Evolutionary conservation across 331 rosid species (phyloP).

Genomic region (Phaseolus coccineus): DNA sequence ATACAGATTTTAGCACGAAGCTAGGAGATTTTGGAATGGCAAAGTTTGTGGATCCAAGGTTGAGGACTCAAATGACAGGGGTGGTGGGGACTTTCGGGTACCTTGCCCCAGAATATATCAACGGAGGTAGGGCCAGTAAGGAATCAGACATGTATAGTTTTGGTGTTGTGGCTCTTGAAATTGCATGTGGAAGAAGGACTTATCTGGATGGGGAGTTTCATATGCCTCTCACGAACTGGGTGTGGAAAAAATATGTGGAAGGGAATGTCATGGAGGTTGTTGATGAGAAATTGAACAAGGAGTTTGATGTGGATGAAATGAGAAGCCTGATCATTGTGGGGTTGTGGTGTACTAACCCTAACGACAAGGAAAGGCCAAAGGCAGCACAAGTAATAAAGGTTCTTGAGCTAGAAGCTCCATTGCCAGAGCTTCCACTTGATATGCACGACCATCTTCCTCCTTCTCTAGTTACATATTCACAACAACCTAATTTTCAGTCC

Average conservation of each 20-base stretch:
- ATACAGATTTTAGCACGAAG: constrained; percentile 56
- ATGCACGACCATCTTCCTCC: constrained; percentile 36
- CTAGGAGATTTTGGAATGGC: constrained; percentile 67
- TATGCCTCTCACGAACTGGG: constrained; percentile 48
- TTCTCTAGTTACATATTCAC: not conserved
- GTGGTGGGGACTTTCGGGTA: constrained; percentile 24
- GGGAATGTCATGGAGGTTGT: constrained; percentile 48
- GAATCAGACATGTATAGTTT: constrained; percentile 53
- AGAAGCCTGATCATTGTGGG: constrained; percentile 49
- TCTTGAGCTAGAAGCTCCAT: constrained; percentile 43
- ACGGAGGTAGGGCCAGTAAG: constrained; percentile 49
- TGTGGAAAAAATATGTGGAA: constrained; percentile 43
- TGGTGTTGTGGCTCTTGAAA: constrained; percentile 60
- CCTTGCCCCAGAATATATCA: constrained; percentile 55
- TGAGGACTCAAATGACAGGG: constrained; percentile 49
- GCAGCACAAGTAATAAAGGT: constrained; percentile 53
- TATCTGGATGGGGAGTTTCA: not conserved
- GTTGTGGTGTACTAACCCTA: constrained; percentile 54
- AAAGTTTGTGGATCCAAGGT: constrained; percentile 48
- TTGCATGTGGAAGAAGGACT: constrained; percentile 54
- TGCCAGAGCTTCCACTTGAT: constrained; percentile 47
- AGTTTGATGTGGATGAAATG: constrained; percentile 50
- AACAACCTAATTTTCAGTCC: not conserved
- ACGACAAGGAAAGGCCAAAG: constrained; percentile 51
- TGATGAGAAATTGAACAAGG: constrained; percentile 42